Conservation (phyloP, 352 stramenopile genomes). For the Pythium grandisporangium region DNA sequence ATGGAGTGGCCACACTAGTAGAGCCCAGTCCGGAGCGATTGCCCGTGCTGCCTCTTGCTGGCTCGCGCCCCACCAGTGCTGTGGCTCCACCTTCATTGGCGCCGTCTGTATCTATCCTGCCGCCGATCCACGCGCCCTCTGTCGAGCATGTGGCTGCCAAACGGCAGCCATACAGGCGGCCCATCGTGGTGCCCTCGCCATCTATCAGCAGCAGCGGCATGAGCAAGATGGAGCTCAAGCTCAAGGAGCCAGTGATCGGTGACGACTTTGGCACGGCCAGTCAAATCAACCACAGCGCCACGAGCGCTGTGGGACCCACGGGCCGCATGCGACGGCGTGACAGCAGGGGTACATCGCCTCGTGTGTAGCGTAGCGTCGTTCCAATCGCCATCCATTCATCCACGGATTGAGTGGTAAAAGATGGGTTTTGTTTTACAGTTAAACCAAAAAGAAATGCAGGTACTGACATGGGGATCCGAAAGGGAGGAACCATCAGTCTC, state of each 20-base stretch:
- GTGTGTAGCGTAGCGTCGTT: too few relatives aligned
- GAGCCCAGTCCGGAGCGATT: not conserved
- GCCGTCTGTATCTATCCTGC: too few relatives aligned
- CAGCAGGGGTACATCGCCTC: too few relatives aligned
- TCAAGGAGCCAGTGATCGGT: conserved; percentile 45
- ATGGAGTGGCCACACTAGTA: conserved; percentile 2
- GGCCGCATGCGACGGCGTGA: too few relatives aligned
- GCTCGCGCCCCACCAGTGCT: conserved; percentile 2
- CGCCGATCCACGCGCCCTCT: conserved; percentile 8
- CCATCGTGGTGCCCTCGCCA: conserved; percentile 9
- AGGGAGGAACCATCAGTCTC: too few relatives aligned
- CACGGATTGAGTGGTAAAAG: too few relatives aligned
- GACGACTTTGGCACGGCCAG: conserved; percentile 24
- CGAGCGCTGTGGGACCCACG: too few relatives aligned
- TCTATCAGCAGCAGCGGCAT: conserved; percentile 11
- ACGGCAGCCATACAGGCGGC: not conserved
- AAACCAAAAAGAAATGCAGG: too few relatives aligned
- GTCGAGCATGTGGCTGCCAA: not conserved
- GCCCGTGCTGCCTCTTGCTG: not conserved
- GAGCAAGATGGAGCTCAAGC: conserved; percentile 37
- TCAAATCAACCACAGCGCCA: not conserved
- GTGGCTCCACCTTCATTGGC: too few relatives aligned
- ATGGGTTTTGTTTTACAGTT: too few relatives aligned
- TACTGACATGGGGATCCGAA: too few relatives aligned
- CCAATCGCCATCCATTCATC: too few relatives aligned